A percentile compares a stretch with the other conserved stretches of the same genome.
These are phyloP conservation scores for Juncus inflexus DNA, from an alignment of 176 grass and related monocot genomes.

Conservation along the genomic window DNA sequence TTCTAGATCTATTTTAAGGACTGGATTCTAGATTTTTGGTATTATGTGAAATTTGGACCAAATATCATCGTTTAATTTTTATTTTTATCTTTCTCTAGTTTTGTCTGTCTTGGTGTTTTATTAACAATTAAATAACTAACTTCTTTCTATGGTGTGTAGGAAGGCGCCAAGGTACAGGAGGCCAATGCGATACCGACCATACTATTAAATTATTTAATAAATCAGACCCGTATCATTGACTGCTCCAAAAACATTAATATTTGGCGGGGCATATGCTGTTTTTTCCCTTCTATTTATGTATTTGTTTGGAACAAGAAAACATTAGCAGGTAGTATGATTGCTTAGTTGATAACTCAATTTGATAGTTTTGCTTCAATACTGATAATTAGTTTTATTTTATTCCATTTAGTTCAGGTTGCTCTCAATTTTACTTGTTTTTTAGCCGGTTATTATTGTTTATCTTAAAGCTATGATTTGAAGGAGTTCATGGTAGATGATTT, in stretches of 20 bases:
- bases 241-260: not conserved
- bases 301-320: not conserved
- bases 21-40: not conserved
- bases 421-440: no score
- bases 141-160: slow-evolving; percentile 25
- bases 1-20: not conserved
- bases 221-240: not conserved
- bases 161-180: slow-evolving; percentile 59
- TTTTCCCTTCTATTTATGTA: slow-evolving; percentile 15
- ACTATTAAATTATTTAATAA: slow-evolving; percentile 37
- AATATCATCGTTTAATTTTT: not conserved
- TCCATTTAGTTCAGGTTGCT: no score
- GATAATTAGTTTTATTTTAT: no score
- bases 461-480: no score
- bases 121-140: not conserved
- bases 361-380: not conserved
- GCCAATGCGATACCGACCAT: slow-evolving; percentile 40
- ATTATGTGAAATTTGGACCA: not conserved
- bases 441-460: no score
- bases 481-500: no score
- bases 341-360: slow-evolving; percentile 17
- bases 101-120: slow-evolving; percentile 1
- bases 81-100: not conserved
- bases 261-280: slow-evolving; percentile 3
- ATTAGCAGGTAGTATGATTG: slow-evolving; percentile 25